These are phyloP conservation scores for Hippophae rhamnoides DNA, from an alignment of 306 rosid species.

Conservation along the genomic window DNA sequence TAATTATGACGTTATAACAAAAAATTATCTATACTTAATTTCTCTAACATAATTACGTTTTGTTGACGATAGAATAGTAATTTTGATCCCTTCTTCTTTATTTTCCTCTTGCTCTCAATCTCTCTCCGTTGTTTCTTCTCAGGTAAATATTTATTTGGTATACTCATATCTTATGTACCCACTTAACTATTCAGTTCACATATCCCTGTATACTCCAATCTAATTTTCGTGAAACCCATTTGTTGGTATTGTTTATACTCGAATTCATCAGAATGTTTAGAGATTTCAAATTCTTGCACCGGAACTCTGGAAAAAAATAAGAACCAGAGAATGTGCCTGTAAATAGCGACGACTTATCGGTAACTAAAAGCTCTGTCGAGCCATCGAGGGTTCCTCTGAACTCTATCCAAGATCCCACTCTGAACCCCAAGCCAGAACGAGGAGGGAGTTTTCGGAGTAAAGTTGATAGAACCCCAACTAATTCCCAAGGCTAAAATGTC, in stretches of 20 bases:
- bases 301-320: conserved; percentile 44
- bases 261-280: conserved; percentile 51
- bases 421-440: conserved; percentile 26
- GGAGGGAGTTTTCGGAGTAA: conserved; percentile 35
- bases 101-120: too few relatives aligned
- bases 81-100: too few relatives aligned
- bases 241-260: neutral
- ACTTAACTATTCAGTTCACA: neutral
- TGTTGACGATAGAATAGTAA: too few relatives aligned
- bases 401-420: conserved; percentile 53
- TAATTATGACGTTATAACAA: too few relatives aligned
- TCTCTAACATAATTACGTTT: too few relatives aligned
- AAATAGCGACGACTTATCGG: conserved; percentile 33
- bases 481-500: conserved; percentile 37
- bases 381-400: conserved; percentile 57
- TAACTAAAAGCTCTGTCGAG: conserved; percentile 30
- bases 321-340: conserved; percentile 62
- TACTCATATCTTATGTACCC: neutral
- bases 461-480: conserved; percentile 61
- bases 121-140: conserved; percentile 27
- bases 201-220: neutral
- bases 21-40: too few relatives aligned
- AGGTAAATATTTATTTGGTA: conserved; percentile 31
- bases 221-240: neutral
- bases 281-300: conserved; percentile 62